A percentile compares a stretch with the other conserved stretches of the same genome.
Conservation (phyloP, 31 red algal genomes). For the Pterothamnion heteromorphum region DNA sequence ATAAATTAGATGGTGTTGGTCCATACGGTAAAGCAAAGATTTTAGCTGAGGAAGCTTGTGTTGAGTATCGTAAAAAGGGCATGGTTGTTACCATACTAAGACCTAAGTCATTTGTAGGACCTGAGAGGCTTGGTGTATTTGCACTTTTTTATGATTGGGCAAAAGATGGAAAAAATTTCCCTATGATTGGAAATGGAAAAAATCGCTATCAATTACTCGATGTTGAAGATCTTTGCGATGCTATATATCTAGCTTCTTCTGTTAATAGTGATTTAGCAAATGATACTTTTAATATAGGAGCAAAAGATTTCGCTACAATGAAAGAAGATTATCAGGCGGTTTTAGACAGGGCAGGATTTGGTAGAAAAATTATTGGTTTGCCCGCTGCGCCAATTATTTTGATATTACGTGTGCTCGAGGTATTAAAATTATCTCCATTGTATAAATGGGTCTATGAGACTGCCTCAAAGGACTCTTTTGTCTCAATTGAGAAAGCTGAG, state of each 20-base stretch:
- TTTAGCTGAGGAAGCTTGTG: neutral
- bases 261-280: neutral
- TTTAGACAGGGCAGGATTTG: neutral
- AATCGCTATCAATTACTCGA: conserved; percentile 25
- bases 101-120: conserved; percentile 11
- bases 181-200: neutral
- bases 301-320: neutral
- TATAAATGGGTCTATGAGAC: no score
- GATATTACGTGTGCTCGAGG: no score
- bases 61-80: neutral
- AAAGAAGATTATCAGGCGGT: conserved; percentile 21
- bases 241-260: neutral
- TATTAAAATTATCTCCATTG: no score
- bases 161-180: conserved; percentile 1
- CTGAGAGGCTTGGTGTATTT: neutral
- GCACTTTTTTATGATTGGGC: conserved; percentile 24
- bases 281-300: conserved; percentile 17
- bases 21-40: neutral
- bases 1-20: conserved; percentile 25
- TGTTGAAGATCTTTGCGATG: conserved; percentile 27
- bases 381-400: neutral
- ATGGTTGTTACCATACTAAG: neutral
- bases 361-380: neutral
- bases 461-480: no score
- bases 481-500: no score